A percentile compares a stretch with the other conserved stretches of the same genome.
These are phyloP conservation scores for Alternaria sp. DNA, from an alignment of 2,329 filamentous ascomycete species.

Conservation along the genomic window DNA sequence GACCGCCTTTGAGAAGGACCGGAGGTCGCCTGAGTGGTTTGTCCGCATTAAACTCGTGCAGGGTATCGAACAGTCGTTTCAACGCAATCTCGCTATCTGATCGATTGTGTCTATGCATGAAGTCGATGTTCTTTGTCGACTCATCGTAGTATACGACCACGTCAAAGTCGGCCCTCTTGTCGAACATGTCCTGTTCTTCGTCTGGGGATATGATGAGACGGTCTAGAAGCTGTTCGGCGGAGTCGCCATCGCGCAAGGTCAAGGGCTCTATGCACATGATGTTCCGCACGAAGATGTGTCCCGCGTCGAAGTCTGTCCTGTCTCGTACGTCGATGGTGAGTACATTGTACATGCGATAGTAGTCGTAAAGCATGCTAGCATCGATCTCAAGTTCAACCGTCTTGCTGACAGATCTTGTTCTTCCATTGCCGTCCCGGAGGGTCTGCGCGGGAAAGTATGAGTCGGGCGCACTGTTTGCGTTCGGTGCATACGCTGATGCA, in stretches of 20 bases:
- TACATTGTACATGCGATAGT: constrained; percentile 70
- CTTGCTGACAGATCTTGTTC: constrained; percentile 55
- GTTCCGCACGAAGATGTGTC: constrained; percentile 83
- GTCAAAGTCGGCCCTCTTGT: constrained; percentile 76
- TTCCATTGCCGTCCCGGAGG: constrained; percentile 15
- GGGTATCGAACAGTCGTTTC: constrained; percentile 75
- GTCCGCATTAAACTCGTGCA: constrained; percentile 83
- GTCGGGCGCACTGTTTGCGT: constrained; percentile 41
- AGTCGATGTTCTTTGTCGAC: constrained; percentile 64
- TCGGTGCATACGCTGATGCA: constrained; percentile 45
- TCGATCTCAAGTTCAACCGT: constrained; percentile 68
- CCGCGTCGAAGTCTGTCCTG: constrained; percentile 81
- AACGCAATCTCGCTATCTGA: constrained; percentile 60
- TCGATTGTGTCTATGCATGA: constrained; percentile 56
- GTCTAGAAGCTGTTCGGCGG: constrained; percentile 69
- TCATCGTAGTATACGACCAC: constrained; percentile 92
- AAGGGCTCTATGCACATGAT: constrained; percentile 93
- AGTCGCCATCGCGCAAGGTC: constrained; percentile 70
- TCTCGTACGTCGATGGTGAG: constrained; percentile 85
- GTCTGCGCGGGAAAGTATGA: constrained; percentile 51
- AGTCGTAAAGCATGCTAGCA: constrained; percentile 72
- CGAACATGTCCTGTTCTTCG: constrained; percentile 78
- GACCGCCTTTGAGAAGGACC: constrained; percentile 78
- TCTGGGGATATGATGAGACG: constrained; percentile 73
- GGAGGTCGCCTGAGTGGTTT: constrained; percentile 76